Base-by-base conservation (phyloP, 352 stramenopile genomes). In the Phytophthora multivora region DNA sequence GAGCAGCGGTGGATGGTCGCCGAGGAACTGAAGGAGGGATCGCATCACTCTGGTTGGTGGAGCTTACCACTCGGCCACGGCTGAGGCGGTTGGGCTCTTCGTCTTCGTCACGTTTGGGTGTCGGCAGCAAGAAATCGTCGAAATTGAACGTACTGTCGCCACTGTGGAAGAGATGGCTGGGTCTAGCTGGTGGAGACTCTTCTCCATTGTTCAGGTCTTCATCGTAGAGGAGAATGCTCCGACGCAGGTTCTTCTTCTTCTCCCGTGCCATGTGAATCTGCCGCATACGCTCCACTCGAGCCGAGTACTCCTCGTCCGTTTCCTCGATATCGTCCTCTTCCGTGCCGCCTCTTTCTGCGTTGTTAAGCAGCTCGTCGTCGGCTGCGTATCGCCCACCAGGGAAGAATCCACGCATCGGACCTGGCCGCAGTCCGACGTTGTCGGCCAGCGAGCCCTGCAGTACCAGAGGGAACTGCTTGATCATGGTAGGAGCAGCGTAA, bases 221-320 rank as follows among this genome's bases (percentile, higher is more conserved):
- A 42, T 85, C 78, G 35, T 78, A 81, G 16, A 87, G 55, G 51
- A 66, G 62, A 45, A 87, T 79, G 19, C 63, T 79, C 15, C 59
- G 64, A 9, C 64, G 65, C 47, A 59, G 39, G 21, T 81, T 81
- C 40, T 88, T 88, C 52, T 79, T 75, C 53, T 86, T 87, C 63
- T 91, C 82, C 21, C 75, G 71, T 26, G 68, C 71, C 67, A 91
- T 77, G 72, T 91, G 82, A 21, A 83, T 79, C 56, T 88, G 77
- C 9, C 80, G 72, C 57, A 91, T 72, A 6, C 65, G 69, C 48
- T 88, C 79, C 16, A 91, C 69, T 23, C 82, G 82, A 38, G 63
- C 33, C 3, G 71, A 80, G 42, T 88, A 83, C n/a, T 73, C 26
- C 2, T 78, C 60, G 33, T 89, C 72, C 12, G 66, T 77, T 46